phyloP scores from a whole-genome alignment of 2,329 filamentous ascomycete genomes.

The Geosmithia putterillii region DNA sequence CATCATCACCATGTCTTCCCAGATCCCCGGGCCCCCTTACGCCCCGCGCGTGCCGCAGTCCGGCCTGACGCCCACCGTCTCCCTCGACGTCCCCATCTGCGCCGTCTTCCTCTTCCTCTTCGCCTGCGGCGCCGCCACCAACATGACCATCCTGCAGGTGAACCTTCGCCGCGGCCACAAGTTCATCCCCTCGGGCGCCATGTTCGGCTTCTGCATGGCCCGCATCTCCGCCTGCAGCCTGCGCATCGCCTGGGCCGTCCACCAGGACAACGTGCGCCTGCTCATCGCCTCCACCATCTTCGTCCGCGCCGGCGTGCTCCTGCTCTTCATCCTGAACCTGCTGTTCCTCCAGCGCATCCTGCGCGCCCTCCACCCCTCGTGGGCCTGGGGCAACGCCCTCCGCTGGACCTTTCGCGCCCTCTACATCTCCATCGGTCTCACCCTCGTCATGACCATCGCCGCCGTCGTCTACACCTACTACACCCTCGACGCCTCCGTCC shows the following conservation, averaged over 20 bases:
- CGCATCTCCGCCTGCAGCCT: conserved; percentile 37
- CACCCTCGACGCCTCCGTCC: conserved; percentile 41
- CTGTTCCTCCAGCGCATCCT: conserved; percentile 66
- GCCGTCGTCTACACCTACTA: conserved; percentile 54
- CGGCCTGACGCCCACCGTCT: conserved; percentile 43
- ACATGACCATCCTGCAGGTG: conserved; percentile 45
- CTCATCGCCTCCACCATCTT: conserved; percentile 55
- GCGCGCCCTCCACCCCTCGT: conserved; percentile 54
- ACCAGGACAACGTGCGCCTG: conserved; percentile 24
- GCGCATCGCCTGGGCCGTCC: conserved; percentile 39
- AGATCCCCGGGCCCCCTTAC: conserved; percentile 19
- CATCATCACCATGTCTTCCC: conserved; percentile 1
- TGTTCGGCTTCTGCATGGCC: conserved; percentile 47
- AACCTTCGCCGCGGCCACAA: conserved; percentile 39
- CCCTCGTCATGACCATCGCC: conserved; percentile 54
- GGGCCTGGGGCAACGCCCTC: conserved; percentile 54
- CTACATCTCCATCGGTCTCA: conserved; percentile 43
- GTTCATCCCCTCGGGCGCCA: conserved; percentile 44
- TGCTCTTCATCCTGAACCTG: conserved; percentile 69
- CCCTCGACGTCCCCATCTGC: conserved; percentile 52
- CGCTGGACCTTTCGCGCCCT: conserved; percentile 42
- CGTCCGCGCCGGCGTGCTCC: conserved; percentile 58
- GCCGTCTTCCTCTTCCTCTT: conserved; percentile 51
- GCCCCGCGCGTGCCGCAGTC: conserved; percentile 30
- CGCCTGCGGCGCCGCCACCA: conserved; percentile 33